Evolutionary conservation across 2,329 filamentous ascomycete genomes (phyloP).

Genomic region (Cordyceps tenuipes): DNA sequence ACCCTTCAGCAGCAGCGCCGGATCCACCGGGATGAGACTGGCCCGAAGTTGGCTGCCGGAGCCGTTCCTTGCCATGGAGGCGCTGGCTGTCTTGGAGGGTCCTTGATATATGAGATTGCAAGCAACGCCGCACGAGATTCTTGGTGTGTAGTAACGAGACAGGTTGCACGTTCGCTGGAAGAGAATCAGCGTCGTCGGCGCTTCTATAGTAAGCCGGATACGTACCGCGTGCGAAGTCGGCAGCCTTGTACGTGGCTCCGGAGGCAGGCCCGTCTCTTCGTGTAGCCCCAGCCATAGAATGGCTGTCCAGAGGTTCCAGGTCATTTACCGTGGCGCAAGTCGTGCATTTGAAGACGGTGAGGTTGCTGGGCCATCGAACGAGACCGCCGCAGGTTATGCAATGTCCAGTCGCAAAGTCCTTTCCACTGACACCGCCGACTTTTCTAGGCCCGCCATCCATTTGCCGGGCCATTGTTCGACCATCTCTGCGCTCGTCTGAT

Average conservation of each 20-base stretch:
- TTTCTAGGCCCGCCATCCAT: constrained; percentile 22
- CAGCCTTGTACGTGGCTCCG: neutral
- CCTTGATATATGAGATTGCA: constrained; percentile 23
- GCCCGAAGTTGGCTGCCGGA: neutral
- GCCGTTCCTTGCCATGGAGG: neutral
- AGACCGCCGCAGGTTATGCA: constrained; percentile 82
- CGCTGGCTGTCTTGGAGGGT: constrained; percentile 11
- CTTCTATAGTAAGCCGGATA: neutral
- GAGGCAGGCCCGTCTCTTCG: constrained; percentile 17
- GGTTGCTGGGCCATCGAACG: constrained; percentile 67
- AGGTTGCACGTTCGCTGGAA: constrained; percentile 16
- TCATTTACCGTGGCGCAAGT: constrained; percentile 83
- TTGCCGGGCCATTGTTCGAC: constrained; percentile 21
- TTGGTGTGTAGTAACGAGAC: constrained; percentile 29
- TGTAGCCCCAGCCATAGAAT: constrained; percentile 16
- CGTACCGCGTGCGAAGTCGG: constrained; percentile 9
- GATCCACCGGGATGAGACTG: neutral
- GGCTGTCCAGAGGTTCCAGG: constrained; percentile 31
- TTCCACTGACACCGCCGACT: constrained; percentile 24
- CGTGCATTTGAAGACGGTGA: constrained; percentile 71
- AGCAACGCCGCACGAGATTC: constrained; percentile 25
- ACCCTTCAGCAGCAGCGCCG: neutral
- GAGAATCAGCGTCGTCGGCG: neutral
- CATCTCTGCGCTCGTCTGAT: constrained; percentile 33
- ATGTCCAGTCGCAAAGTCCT: constrained; percentile 59